Base-by-base conservation (phyloP, 495 filamentous ascomycete species). In the Aspergillus carlsbadensis region DNA sequence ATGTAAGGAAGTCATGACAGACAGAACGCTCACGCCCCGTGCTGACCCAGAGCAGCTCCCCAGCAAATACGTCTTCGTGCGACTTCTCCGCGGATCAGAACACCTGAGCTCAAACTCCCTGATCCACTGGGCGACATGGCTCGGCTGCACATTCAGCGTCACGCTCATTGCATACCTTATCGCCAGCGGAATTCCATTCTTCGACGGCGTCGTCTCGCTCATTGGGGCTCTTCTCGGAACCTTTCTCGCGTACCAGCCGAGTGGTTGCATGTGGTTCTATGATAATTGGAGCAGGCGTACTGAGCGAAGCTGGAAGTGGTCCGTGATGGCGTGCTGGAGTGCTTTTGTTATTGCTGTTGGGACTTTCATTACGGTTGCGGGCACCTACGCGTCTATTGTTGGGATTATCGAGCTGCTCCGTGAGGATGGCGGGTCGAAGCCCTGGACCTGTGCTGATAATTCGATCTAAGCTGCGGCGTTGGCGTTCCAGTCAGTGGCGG, bases 181-280 rank as follows among this genome's bases (percentile, higher is more conserved):
- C 63, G 87, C 87, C 8, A 79, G 81, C 56, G 81, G 82, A 4
- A 87, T 91, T 22, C 88, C 88, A 0, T 81, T 87, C 62, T 90
- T 90, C 71, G 83, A 78, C 46, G 79, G 83, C 45, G 65, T 90
- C 31, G 60, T 90, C 31, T 75, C 73, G 0, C 55, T 81, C 14
- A 72, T 79, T 3, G 70, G 68, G 47, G 68, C 69, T 20, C 42
- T 44, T 10, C 26, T 44, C 10, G 42, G 18, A 21, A 44, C 21
- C 18, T 11, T 21, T 18, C 17, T 44, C 6, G 22, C 18, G 18
- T 44, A 22, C 42, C 42, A 44, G 42, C 42, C 42, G 17, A 22
- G 22, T 26, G 42, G 42, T 7, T 44, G 42, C 13, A 44, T 44
- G 42, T 44, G 42, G 42, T 11, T 44, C 14, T 44, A 44, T 26